Base-by-base conservation (phyloP, 495 filamentous ascomycete species). In the Hamigera avellanea region DNA sequence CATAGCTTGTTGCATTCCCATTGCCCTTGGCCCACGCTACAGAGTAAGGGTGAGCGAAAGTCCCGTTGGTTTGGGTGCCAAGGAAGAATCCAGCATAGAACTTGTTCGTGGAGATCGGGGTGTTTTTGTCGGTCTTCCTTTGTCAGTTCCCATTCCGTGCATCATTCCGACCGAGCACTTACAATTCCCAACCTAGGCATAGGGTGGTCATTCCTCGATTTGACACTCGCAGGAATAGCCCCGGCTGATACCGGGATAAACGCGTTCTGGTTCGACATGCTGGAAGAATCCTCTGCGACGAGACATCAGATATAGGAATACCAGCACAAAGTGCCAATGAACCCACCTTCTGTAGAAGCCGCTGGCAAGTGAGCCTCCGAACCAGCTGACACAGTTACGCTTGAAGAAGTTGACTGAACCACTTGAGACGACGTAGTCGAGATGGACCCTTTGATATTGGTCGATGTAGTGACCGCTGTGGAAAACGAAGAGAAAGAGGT, bases 61-160 rank as follows among this genome's bases (percentile, higher is more conserved):
- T 72, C 1, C 78, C 67, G 26, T 72, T 70, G 3, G 61, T 71
- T 54, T 93, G 87, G 32, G 57, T 70, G 2, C 79, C 86, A 2
- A 95, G 62, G 49, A 89, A 91, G 44, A 94, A 77, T 33, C 93
- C 93, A 35, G 77, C 76, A 49, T 94, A 94, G 56, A 95, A 98
- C 48, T 94, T 95, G 57, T 95, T 93, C 9, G 87, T 91, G 34
- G 73, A 62, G 42, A 84, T 69, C 0, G 81, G 81, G 1, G 48
- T 56, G 2, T 58, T 54, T 14, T 72, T 59, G 37, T 62, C 52
- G 25, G 50, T 30, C 21, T 23, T 23, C 21, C 5, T 23, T 23
- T 9, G 21, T 23, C 21, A 23, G 21, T 23, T 9, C 4, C 9
- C 21, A 23, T 5, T 5, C 9, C 21, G 21, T 23, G 4, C 21